Percentiles rank a stretch among this genome's conserved stretches.
Conservation (phyloP, 192 early-diverging fungal genomes). For the Radiomyces spectabilis region DNA sequence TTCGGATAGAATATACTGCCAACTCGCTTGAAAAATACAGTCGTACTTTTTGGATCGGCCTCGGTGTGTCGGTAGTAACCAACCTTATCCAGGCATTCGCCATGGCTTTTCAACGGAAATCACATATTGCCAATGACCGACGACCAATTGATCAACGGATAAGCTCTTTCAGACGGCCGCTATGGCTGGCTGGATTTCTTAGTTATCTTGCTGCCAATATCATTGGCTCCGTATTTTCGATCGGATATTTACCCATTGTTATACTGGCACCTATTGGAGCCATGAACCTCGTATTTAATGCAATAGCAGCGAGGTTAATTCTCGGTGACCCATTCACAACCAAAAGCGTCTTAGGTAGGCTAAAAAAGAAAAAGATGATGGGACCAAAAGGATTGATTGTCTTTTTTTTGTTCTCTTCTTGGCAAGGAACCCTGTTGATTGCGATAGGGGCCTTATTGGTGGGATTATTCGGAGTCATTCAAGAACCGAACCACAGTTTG, state of each 20-base stretch:
- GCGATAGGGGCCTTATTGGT: constrained; percentile 57
- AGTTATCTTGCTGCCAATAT: constrained; percentile 64
- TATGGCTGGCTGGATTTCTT: constrained; percentile 63
- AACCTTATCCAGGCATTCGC: constrained; percentile 45
- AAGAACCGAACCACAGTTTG: constrained; percentile 62
- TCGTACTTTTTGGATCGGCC: constrained; percentile 26
- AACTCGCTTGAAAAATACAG: too few species aligned
- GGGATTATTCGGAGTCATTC: constrained; percentile 67
- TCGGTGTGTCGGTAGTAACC: constrained; percentile 13
- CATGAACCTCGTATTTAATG: constrained; percentile 68
- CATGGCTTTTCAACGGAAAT: constrained; percentile 69
- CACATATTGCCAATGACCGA: constrained; percentile 54
- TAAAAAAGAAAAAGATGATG: too few species aligned
- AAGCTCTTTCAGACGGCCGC: constrained; percentile 44
- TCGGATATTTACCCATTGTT: constrained; percentile 71
- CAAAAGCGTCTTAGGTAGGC: constrained; percentile 45
- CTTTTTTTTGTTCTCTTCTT: constrained; percentile 2
- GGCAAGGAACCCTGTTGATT: constrained; percentile 63
- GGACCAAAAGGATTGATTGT: too few species aligned
- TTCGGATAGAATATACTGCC: too few species aligned
- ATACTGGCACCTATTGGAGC: constrained; percentile 75
- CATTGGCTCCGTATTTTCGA: constrained; percentile 61
- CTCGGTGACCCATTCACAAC: constrained; percentile 56
- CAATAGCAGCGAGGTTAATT: constrained; percentile 60
- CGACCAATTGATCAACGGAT: too few species aligned